These are phyloP conservation scores for Solanum microdontum DNA, from an alignment of 257 asterid genomes.

Conservation along the genomic window DNA sequence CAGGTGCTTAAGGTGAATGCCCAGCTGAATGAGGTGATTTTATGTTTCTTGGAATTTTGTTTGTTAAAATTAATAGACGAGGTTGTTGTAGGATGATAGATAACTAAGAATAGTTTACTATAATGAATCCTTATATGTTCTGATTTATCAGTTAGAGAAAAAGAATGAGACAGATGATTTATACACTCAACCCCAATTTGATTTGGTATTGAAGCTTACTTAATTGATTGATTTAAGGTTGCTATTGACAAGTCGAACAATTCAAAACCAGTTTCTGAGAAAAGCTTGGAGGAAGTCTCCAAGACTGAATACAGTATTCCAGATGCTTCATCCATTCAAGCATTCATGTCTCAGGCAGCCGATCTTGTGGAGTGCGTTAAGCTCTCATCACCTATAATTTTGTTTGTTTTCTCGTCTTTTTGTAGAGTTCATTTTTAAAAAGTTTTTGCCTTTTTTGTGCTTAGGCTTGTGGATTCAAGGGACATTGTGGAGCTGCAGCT, in stretches of 20 bases:
- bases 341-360: constrained; percentile 35
- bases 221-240: constrained; percentile 11
- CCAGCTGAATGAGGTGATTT: constrained; percentile 30
- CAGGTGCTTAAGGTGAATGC: constrained; percentile 29
- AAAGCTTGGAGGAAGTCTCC: constrained; percentile 4
- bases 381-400: background rate
- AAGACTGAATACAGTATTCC: constrained; percentile 21
- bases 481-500: constrained; percentile 50
- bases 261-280: constrained; percentile 17
- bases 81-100: background rate
- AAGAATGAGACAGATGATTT: background rate
- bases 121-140: background rate
- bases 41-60: background rate
- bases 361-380: constrained; percentile 40
- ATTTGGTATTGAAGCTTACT: background rate
- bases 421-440: background rate
- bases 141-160: background rate
- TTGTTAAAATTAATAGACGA: background rate
- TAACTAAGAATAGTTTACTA: background rate
- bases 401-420: background rate
- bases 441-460: background rate
- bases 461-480: constrained; percentile 51
- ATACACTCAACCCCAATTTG: background rate
- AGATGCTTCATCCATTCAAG: constrained; percentile 32
- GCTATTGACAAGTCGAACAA: constrained; percentile 25